Base-by-base conservation (phyloP, 768 basidiomycete species). In the Hortiboletus campestris region DNA sequence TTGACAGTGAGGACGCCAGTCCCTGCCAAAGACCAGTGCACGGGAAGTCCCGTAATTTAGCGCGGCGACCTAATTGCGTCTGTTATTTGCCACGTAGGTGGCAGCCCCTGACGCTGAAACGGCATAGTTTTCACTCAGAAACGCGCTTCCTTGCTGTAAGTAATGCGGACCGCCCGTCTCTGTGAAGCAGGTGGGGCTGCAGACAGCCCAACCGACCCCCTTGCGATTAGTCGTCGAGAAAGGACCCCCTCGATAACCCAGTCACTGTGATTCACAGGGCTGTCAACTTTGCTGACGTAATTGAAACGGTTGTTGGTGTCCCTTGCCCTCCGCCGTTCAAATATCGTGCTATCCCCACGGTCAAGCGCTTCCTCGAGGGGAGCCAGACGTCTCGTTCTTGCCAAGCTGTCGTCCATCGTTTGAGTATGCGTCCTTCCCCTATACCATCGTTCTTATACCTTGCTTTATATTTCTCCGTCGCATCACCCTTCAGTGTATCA, bases 401-500 rank as follows among this genome's bases (percentile, higher is more conserved):
- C 52, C 43, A 48, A 43, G 52, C 31, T 55, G 44, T 56, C 47
- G 57, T 51, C 57, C 58, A 49, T 63, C 56, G 40, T 67, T 56
- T 56, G 62, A 59, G 53, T 55, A 71, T 72, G 69, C 62, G 46
- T 51, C 69, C 49, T 46, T 71, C 43, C 39, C 59, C 59, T 59
- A 62, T 61, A 67, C 54, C 65, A 59, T 56, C 47, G 0, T 50
- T 63, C 35, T 51, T 72, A 55, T 64, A 45, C 49, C 55, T 60
- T 64, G 55, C 67, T 54, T 46, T 47, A 42, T 72, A 48, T 41
- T 47, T 62, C 59, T 54, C 61, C 11, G 25, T 46, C 31, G 73
- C 53, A 12, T 51, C 46, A 17, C 63, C 73, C 28, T 78, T 77
- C 65, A 80, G 78, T 22, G 86, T 88, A 29, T 60, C 75, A 66